A percentile compares a stretch with the other conserved stretches of the same genome.
Evolutionary conservation across 106 monocot genomes (phyloP).

Genomic region (Allium cepa): DNA sequence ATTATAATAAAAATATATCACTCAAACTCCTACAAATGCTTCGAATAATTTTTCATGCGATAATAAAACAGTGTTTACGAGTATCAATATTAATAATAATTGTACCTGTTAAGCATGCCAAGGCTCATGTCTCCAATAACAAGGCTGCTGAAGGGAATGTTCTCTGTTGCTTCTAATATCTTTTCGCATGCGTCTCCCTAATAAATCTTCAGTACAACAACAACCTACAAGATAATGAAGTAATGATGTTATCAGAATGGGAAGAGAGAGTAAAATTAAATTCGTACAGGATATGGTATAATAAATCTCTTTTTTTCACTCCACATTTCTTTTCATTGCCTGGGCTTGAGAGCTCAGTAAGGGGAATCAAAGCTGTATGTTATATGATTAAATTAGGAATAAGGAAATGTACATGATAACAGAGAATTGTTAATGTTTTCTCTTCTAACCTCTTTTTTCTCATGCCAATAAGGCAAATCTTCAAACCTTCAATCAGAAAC

Average conservation of each 20-base stretch:
- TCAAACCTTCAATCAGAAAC: too few relatives aligned
- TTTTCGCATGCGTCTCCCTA: slow-evolving; percentile 91
- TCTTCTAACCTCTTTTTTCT: too few relatives aligned
- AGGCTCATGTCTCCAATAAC: slow-evolving; percentile 77
- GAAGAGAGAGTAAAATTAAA: neutral
- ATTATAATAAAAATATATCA: too few relatives aligned
- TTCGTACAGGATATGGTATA: neutral
- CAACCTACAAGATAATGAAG: slow-evolving; percentile 31
- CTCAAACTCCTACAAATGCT: too few relatives aligned
- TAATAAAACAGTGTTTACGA: neutral
- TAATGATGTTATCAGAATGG: too few relatives aligned
- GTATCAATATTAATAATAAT: neutral
- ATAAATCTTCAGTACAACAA: slow-evolving; percentile 65
- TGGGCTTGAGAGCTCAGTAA: slow-evolving; percentile 60
- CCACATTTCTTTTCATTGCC: slow-evolving; percentile 62
- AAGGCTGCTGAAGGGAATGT: slow-evolving; percentile 62
- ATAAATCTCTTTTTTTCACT: slow-evolving; percentile 41
- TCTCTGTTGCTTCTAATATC: slow-evolving; percentile 63
- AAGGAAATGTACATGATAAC: too few relatives aligned
- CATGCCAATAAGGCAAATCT: too few relatives aligned
- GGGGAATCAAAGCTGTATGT: slow-evolving; percentile 68
- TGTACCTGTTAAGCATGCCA: slow-evolving; percentile 69
- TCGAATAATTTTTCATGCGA: too few relatives aligned
- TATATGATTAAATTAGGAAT: too few relatives aligned
- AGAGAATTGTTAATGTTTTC: too few relatives aligned